Conservation (phyloP, 2,329 filamentous ascomycete genomes). For the Fusarium circinatum region DNA sequence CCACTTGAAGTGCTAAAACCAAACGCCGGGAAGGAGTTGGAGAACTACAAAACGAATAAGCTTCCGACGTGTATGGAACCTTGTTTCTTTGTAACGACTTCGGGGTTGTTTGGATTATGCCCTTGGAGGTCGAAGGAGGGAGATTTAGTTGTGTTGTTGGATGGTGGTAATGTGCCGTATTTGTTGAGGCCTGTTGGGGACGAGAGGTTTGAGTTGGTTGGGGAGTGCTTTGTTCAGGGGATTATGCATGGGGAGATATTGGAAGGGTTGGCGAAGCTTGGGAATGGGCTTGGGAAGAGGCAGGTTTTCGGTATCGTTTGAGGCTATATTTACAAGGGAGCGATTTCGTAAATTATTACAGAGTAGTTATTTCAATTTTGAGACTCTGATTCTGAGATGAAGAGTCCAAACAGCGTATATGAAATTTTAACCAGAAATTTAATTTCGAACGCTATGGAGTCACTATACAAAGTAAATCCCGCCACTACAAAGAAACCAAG, state of each 20-base stretch:
- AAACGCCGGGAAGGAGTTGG: rapidly evolving
- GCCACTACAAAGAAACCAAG: neutral
- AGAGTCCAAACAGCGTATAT: neutral
- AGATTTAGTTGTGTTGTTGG: slow-evolving; percentile 11
- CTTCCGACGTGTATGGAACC: slow-evolving; percentile 9
- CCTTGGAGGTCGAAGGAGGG: slow-evolving; percentile 26
- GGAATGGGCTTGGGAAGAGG: neutral
- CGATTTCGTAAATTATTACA: neutral
- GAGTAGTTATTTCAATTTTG: rapidly evolving
- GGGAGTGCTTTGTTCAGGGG: slow-evolving; percentile 26
- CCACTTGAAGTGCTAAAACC: neutral
- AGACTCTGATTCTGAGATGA: rapidly evolving
- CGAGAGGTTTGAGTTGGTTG: slow-evolving; percentile 1
- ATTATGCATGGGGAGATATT: slow-evolving; percentile 29
- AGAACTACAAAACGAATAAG: slow-evolving; percentile 3
- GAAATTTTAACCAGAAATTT: neutral
- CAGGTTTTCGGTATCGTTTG: slow-evolving; percentile 7
- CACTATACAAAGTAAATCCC: neutral
- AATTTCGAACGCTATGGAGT: neutral
- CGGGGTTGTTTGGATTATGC: slow-evolving; percentile 18
- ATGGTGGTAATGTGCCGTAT: slow-evolving; percentile 30
- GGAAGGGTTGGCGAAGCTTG: neutral
- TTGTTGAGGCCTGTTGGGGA: neutral
- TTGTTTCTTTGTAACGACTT: slow-evolving; percentile 21
- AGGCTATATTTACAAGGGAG: rapidly evolving